Evolutionary conservation across 495 filamentous ascomycete species (phyloP), one percentile per base, ranked within the genome.

Genomic region (Chaetomium fimeti): DNA sequence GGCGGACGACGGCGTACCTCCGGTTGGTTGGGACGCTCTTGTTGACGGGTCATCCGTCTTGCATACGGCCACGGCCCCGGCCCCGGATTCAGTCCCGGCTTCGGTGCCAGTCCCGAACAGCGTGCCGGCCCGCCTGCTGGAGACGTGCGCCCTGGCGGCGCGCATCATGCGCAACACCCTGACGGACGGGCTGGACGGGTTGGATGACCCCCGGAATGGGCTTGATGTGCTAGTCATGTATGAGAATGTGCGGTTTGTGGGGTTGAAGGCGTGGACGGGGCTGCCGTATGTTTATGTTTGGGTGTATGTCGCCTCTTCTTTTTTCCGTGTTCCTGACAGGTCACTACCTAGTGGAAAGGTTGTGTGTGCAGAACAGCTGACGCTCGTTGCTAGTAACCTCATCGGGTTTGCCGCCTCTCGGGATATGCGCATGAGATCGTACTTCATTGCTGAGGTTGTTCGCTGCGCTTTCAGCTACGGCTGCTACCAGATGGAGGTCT

Each of bases 401-500:
- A 24, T 56, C 53, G 53, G 53, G 3, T 56, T 56, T 40, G 53
- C 53, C 24, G 53, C 53, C 53, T 22, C 53, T 1, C 24, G 32
- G 2, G 32, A 40, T 5, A 9, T 3, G 11, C 32, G 20, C 2
- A 56, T 56, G 53, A 56, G 20, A 9, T 22, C n/a, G 9, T 40
- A 22, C 22, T 56, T 56, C 22, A 15, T 40, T 40, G 53, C 32
- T 11, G 53, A 56, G 53, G n/a, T 56, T 38, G 29, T 56, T 2
- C 53, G 53, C 32, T 56, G 53, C 53, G 53, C 53, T 3, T 56
- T 56, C 12, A 56, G 53, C 32, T 56, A 56, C 13, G 53, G 53
- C 7, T 56, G 53, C n/a, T 56, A 56, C 29, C 53, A 56, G 53
- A 56, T 56, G 53, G 53, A 56, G 32, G 53, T 40, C 32, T 56